Base-by-base conservation (phyloP, 768 basidiomycete species). In the Daedaleopsis sinensis region DNA sequence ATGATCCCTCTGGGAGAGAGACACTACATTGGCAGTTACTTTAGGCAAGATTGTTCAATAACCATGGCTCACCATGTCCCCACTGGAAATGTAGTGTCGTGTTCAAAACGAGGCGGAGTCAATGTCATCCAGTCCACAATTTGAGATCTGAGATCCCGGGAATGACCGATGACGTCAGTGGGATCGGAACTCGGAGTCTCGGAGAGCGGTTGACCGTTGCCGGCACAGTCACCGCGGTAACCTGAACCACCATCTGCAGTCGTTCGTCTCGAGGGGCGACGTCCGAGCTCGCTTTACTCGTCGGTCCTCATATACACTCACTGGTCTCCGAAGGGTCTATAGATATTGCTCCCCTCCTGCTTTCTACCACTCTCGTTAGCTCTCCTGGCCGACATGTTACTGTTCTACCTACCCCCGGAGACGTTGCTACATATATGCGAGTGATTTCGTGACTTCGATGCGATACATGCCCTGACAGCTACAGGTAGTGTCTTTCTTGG, bases 401-500 rank as follows among this genome's bases (percentile, higher is more conserved):
- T 75, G n/a, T 70, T 74, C 52, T 24, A 24, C 47, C 68, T 88
- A 12, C 86, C 87, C 19, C 76, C 80, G 24, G 89, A 90, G 71
- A 74, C 83, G 37, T 61, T 85, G 27, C 77, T 90, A 48, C 76
- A 86, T 65, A 87, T 90, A 35, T 74, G 87, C 87, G 65, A 59
- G 82, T 69, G 52, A n/a, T 47, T 16, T 21, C 55, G 1, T 43
- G n/a, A 48, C 36, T 55, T 38, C 8, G 42, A 24, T 19, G 16
- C 24, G 16, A 10, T 16, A n/a, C 36, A 46, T 49, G 36, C 21
- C 23, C n/a, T 27, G 44, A 19, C n/a, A 39, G 2, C 27, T 7
- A 32, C 27, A 32, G 27, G 27, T 58, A 90, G 89, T 89, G 48
- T 85, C 86, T 0, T 91, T 83, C 71, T 78, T 92, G 57, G 90